These are phyloP conservation scores for Lipomyces mesembrius DNA, from an alignment of 805 yeast species.

Conservation along the genomic window DNA sequence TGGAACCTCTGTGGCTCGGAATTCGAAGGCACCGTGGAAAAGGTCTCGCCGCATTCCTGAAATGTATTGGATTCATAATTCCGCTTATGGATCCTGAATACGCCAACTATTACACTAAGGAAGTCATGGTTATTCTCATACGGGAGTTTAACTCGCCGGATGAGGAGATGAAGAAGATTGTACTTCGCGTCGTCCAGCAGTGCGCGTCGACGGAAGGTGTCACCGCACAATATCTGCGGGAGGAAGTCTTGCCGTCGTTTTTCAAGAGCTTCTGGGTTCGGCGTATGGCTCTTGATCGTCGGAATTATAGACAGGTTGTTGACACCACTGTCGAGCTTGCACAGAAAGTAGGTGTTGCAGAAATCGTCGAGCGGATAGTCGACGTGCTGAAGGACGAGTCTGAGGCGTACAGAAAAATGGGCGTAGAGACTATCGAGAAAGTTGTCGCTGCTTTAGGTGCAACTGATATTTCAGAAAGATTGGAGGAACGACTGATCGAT, in stretches of 20 bases:
- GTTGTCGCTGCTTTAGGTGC: constrained; percentile 58
- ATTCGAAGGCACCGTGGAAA: constrained; percentile 77
- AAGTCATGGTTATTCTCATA: constrained; percentile 66
- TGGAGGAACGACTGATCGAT: constrained; percentile 73
- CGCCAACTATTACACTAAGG: constrained; percentile 75
- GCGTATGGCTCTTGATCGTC: constrained; percentile 62
- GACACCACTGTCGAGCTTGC: constrained; percentile 74
- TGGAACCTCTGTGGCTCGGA: constrained; percentile 84
- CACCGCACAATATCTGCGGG: constrained; percentile 53
- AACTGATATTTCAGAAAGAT: constrained; percentile 63
- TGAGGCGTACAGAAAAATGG: constrained; percentile 78
- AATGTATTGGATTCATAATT: constrained; percentile 76
- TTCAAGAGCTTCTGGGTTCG: constrained; percentile 80
- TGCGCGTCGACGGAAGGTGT: constrained; percentile 67
- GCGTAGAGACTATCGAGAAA: constrained; percentile 68
- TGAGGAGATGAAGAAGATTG: constrained; percentile 81
- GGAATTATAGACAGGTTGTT: constrained; percentile 62
- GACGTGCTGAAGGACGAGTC: constrained; percentile 76
- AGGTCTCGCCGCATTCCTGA: constrained; percentile 72
- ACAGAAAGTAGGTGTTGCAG: constrained; percentile 66
- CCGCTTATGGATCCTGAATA: constrained; percentile 88
- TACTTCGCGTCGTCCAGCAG: constrained; percentile 67
- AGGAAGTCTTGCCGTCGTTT: constrained; percentile 63
- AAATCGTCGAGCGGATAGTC: constrained; percentile 61
- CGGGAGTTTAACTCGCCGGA: constrained; percentile 82